These are phyloP conservation scores for Microdochium paspali DNA, from an alignment of 2,329 filamentous ascomycete species.

Conservation along the genomic window DNA sequence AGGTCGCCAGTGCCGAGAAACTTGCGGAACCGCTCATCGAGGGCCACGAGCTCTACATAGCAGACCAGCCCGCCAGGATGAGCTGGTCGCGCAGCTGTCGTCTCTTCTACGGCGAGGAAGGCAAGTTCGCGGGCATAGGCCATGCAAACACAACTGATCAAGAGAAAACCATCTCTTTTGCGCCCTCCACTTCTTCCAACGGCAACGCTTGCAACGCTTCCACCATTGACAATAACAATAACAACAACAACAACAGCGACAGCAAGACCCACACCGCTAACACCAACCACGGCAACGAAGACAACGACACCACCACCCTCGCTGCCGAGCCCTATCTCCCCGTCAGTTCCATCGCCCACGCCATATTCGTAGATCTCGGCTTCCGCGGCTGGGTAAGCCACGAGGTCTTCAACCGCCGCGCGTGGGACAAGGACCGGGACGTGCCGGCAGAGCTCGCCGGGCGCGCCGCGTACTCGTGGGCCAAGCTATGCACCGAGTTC, in stretches of 20 bases:
- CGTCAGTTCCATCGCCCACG: conserved; percentile 37
- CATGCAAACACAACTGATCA: background rate
- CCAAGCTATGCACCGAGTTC: conserved; percentile 14
- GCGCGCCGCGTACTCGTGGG: conserved; percentile 41
- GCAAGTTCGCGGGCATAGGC: background rate
- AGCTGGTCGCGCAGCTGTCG: conserved; percentile 54
- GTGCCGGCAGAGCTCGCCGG: conserved; percentile 42
- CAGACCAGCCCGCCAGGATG: conserved; percentile 47
- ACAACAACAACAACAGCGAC: too few relatives aligned
- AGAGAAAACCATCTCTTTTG: too few relatives aligned
- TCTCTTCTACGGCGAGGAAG: conserved; percentile 48
- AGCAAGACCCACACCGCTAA: too few relatives aligned
- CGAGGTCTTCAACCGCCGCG: conserved; percentile 47
- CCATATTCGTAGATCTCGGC: conserved; percentile 43
- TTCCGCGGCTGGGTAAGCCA: conserved; percentile 50
- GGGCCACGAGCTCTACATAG: conserved; percentile 42
- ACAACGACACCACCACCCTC: background rate
- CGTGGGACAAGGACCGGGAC: conserved; percentile 29
- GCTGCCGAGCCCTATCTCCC: conserved; percentile 38
- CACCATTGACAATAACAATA: too few relatives aligned
- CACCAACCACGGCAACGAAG: background rate
- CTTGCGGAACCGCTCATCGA: conserved; percentile 35
- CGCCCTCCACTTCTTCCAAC: too few relatives aligned
- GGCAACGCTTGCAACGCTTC: too few relatives aligned
- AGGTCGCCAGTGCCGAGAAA: conserved; percentile 52